Evolutionary conservation across 805 yeast genomes (phyloP), one percentile per base, ranked within the genome.

Genomic region (Yamadazyma insecticola): DNA sequence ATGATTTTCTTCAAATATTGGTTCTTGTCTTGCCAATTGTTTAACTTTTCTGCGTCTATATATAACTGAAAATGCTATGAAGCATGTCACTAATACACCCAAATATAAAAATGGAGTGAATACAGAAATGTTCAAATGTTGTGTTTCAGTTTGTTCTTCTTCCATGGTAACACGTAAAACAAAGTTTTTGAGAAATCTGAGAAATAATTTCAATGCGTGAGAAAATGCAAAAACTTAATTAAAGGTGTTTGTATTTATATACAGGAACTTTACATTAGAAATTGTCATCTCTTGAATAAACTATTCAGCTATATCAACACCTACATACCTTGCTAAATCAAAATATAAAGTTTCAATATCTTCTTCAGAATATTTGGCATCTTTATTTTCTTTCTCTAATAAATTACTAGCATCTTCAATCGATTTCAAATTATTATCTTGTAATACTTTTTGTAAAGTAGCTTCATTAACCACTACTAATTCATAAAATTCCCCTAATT

Each of bases 101-200:
- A 86, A 78, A 53, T 89, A 89, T 23, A 83, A 58, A 30, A 89
- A 51, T 13, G 96, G 96, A 5, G 92, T 83, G 36, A 50, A 54
- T 13, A 65, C 57, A 21, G 71, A 65, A 33, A 66, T 55, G 43
- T 50, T 49, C 33, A 63, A 48, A 19, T 39, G 41, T 16, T 35
- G 33, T 30, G 31, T 38, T 13, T 35, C 49, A 51, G 40, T 51
- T 50, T 37, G 39, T 23, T 39, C 44, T n/a, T n/a, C n/a, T 28
- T 39, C 43, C 43, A 39, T 39, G 4, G 11, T 28, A 9, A n/a
- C n/a, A n/a, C n/a, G n/a, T n/a, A n/a, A n/a, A n/a, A n/a, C n/a
- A n/a, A n/a, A n/a, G n/a, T n/a, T n/a, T n/a, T n/a, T n/a, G n/a
- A n/a, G n/a, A n/a, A n/a, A n/a, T n/a, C n/a, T n/a, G n/a, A n/a